Conservation (phyloP, 176 grass and related monocot species). For the Triticum monococcum region DNA sequence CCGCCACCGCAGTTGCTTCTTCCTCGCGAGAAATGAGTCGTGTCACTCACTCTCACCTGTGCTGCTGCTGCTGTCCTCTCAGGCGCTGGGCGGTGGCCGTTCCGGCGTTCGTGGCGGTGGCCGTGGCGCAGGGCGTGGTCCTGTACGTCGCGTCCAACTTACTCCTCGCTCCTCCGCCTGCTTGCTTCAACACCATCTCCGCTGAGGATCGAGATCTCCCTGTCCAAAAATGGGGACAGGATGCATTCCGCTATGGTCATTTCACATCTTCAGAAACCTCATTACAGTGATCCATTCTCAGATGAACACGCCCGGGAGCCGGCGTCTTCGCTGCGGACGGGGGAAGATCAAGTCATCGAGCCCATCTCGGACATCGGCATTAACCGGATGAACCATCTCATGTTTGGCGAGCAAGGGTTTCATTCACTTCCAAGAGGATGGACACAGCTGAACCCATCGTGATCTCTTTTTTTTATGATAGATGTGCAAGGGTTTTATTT, state of each 20-base stretch:
- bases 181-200: slow-evolving; percentile 43
- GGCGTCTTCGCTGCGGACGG: background rate
- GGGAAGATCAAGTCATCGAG: slow-evolving; percentile 18
- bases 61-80: background rate
- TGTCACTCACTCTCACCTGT: background rate
- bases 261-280: background rate
- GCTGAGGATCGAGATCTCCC: slow-evolving; percentile 22
- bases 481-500: background rate
- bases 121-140: slow-evolving; percentile 32
- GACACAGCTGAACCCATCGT: background rate
- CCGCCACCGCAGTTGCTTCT: background rate
- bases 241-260: background rate
- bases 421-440: background rate
- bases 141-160: slow-evolving; percentile 62
- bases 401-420: slow-evolving; percentile 5
- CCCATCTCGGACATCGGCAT: slow-evolving; percentile 35
- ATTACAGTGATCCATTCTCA: background rate
- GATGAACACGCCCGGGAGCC: slow-evolving; percentile 54
- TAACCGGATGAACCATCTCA: slow-evolving; percentile 29
- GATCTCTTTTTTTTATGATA: background rate
- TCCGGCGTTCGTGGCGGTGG: slow-evolving; percentile 47
- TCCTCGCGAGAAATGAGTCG: background rate
- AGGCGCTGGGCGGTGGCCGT: slow-evolving; percentile 59
- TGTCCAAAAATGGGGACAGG: too few species aligned
- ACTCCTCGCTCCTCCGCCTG: slow-evolving; percentile 31